Evolutionary conservation across 176 grass and related monocot species (phyloP).

Genomic region (Chrysopogon serrulatus): DNA sequence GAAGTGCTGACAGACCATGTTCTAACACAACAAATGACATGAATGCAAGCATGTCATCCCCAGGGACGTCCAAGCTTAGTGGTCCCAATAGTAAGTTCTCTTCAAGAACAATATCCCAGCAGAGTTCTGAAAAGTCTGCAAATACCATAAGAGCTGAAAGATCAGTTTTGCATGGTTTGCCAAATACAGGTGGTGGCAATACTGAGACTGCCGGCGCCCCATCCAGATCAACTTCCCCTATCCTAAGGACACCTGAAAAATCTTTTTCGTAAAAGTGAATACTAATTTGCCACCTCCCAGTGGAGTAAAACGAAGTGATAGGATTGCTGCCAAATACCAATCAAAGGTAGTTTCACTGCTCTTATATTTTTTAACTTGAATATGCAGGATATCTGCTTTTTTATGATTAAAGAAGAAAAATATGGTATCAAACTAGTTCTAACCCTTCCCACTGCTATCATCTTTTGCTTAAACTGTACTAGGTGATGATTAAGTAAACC

Average conservation of each 20-base stretch:
- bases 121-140: conserved; percentile 27
- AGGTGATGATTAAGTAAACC: background rate
- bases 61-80: background rate
- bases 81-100: background rate
- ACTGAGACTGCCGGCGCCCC: conserved; percentile 24
- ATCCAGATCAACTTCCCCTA: conserved; percentile 33
- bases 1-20: conserved; percentile 14
- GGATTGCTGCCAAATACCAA: conserved; percentile 36
- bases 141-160: background rate
- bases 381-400: background rate
- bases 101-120: background rate
- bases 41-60: background rate
- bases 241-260: conserved; percentile 23
- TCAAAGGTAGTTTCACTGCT: conserved; percentile 48
- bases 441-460: background rate
- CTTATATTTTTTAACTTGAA: background rate
- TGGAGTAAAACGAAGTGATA: conserved; percentile 35
- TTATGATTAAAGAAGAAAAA: background rate
- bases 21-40: conserved; percentile 1
- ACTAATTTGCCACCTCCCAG: conserved; percentile 14
- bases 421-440: background rate
- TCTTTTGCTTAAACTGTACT: background rate
- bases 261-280: conserved; percentile 15
- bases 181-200: conserved; percentile 39
- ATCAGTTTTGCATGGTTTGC: conserved; percentile 29